These are phyloP conservation scores for Penicillium daleae DNA, from an alignment of 495 filamentous ascomycete genomes.

Conservation along the genomic window DNA sequence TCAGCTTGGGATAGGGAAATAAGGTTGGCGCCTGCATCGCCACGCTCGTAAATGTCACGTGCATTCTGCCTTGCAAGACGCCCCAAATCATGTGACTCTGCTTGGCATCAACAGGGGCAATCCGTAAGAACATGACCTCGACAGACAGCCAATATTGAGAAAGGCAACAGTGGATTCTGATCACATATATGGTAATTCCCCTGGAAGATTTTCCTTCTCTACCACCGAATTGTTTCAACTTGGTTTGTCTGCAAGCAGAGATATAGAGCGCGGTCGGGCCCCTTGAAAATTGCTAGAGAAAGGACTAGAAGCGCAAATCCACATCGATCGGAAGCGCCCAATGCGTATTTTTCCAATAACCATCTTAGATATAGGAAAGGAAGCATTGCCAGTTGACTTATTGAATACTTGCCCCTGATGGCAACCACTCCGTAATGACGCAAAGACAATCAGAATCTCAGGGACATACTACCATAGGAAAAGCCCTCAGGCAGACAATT, in stretches of 20 bases:
- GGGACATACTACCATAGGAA: no score
- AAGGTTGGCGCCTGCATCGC: neutral
- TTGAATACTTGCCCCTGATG: neutral
- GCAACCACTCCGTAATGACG: neutral
- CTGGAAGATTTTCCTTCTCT: neutral
- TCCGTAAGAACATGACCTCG: no score
- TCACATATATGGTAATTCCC: neutral
- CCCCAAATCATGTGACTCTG: neutral
- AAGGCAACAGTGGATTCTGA: neutral
- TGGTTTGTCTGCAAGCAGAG: neutral
- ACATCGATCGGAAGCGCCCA: no score
- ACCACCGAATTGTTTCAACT: neutral
- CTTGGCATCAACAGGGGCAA: neutral
- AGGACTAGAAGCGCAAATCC: no score
- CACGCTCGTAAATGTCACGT: neutral
- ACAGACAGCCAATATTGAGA: neutral
- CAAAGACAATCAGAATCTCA: neutral
- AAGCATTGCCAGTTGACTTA: neutral
- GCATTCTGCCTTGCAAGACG: neutral
- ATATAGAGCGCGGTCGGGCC: neutral
- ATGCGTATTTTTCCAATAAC: no score
- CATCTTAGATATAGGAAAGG: neutral
- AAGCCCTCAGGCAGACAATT: no score
- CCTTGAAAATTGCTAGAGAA: neutral
- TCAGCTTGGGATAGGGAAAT: neutral